Evolutionary conservation across 2,329 filamentous ascomycete species (phyloP).

Genomic region (Rutstroemia sydowiana): DNA sequence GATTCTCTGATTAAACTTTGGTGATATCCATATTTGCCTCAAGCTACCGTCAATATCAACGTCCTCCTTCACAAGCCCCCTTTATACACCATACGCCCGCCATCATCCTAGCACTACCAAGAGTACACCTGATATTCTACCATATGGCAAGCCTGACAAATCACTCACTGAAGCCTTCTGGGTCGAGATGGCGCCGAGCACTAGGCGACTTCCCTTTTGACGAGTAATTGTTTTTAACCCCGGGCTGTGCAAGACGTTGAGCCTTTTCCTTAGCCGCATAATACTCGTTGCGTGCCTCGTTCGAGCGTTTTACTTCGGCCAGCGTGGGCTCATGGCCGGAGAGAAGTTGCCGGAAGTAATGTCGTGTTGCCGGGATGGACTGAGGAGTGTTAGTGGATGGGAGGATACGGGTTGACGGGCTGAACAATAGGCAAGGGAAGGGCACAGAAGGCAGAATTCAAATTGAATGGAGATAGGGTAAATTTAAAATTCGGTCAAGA

Average conservation of each 20-base stretch:
- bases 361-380: constrained; percentile 49
- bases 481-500: background rate
- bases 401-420: background rate
- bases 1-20: no score
- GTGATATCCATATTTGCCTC: no score
- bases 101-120: no score
- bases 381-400: constrained; percentile 23
- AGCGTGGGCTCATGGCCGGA: background rate
- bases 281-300: background rate
- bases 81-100: no score
- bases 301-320: constrained; percentile 1
- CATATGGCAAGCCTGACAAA: no score
- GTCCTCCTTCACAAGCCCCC: no score
- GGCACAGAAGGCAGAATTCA: background rate
- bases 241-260: background rate
- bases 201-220: no score
- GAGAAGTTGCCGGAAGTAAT: constrained; percentile 45
- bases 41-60: no score
- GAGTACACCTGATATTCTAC: no score
- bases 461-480: background rate
- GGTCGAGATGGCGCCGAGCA: no score
- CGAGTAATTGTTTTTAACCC: no score
- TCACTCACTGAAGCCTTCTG: no score
- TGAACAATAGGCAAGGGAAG: background rate
- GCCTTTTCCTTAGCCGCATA: background rate